phyloP scores from a whole-genome alignment of 352 stramenopile genomes.

The Pythium aristosporum region DNA sequence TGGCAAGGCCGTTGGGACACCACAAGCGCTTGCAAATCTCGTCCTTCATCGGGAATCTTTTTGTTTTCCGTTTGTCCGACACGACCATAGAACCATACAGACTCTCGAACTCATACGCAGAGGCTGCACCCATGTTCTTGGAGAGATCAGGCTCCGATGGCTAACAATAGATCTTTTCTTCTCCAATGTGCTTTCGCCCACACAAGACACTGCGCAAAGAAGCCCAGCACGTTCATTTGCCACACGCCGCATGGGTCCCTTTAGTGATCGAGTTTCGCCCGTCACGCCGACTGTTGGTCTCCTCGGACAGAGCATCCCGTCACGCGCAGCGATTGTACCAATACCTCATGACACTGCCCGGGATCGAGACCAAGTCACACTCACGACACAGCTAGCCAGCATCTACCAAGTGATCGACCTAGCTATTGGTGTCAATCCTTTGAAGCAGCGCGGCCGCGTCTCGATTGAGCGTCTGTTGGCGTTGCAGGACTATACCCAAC shows the following conservation, averaged over 20 bases:
- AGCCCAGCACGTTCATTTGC: too few species aligned
- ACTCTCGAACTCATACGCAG: too few species aligned
- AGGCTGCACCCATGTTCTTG: not conserved
- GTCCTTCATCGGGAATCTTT: too few species aligned
- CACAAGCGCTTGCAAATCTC: too few species aligned
- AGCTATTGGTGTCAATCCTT: not conserved
- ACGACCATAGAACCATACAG: too few species aligned
- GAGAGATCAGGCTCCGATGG: not conserved
- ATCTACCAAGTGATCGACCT: not conserved
- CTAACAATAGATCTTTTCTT: not conserved
- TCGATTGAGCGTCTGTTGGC: slow-evolving; percentile 14
- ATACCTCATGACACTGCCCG: too few species aligned
- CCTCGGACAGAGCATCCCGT: not conserved
- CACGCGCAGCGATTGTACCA: not conserved
- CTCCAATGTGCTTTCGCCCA: not conserved
- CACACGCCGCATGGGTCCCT: not conserved
- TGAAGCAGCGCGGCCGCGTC: not conserved
- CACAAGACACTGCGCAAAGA: too few species aligned
- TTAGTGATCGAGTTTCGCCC: not conserved
- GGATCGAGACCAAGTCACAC: not conserved
- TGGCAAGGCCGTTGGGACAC: too few species aligned
- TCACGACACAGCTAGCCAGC: not conserved
- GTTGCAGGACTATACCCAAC: slow-evolving; percentile 12
- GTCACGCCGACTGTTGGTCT: not conserved
- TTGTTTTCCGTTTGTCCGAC: too few species aligned